Conservation (phyloP, 495 filamentous ascomycete species). For the Neurospora sp. region DNA sequence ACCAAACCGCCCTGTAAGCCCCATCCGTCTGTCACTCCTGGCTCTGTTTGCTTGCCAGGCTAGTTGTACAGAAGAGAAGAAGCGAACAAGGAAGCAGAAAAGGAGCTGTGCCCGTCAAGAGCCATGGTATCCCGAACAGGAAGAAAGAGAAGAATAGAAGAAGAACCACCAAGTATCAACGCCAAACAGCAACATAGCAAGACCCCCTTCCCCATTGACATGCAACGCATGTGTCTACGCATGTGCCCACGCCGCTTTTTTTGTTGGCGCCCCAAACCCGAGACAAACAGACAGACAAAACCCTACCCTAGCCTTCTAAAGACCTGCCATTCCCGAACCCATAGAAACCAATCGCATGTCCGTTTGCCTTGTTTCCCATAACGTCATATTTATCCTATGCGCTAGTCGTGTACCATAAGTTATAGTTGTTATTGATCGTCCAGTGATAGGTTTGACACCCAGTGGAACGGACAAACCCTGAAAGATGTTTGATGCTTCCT, state of each 20-base stretch:
- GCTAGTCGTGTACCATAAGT: background rate
- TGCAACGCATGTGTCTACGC: background rate
- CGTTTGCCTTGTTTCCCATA: background rate
- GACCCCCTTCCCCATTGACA: background rate
- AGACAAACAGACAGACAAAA: background rate
- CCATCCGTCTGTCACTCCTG: background rate
- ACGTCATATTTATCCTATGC: background rate
- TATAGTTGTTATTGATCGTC: background rate
- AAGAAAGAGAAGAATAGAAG: background rate
- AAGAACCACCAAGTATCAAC: conserved; percentile 3
- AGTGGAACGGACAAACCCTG: background rate
- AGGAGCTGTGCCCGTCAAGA: conserved; percentile 8
- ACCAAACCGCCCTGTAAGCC: background rate
- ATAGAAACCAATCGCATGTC: background rate
- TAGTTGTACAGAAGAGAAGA: background rate
- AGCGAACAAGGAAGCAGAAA: background rate
- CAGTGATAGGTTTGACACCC: background rate
- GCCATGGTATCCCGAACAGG: conserved; percentile 19
- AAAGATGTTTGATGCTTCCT: background rate
- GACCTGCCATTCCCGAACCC: background rate
- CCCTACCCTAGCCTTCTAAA: background rate
- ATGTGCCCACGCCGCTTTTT: background rate
- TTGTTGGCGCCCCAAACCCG: background rate
- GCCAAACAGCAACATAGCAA: conserved; percentile 9
- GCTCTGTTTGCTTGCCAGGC: background rate